Percentiles rank a stretch among this genome's conserved stretches.
These are phyloP conservation scores for Aspergillus alliaceus DNA, from an alignment of 2,329 filamentous ascomycete species.

Conservation along the genomic window DNA sequence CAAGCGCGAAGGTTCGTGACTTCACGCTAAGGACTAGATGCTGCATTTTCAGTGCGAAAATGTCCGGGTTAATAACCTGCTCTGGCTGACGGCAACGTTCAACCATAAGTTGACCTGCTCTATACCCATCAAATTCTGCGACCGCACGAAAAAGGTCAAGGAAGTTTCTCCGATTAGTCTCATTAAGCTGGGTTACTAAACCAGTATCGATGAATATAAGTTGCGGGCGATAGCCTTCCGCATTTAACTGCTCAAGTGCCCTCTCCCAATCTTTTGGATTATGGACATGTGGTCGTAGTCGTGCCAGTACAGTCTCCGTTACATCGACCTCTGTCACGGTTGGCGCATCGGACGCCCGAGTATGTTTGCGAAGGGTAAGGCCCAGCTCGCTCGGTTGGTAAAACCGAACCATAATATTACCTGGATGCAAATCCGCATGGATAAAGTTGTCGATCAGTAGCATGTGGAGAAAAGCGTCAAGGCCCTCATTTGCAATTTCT, in stretches of 20 bases:
- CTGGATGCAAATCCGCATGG: constrained; percentile 92
- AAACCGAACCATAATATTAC: constrained; percentile 99
- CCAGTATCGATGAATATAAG: constrained; percentile 97
- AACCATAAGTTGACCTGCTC: constrained; percentile 92
- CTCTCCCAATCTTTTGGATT: constrained; percentile 70
- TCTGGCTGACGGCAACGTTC: constrained; percentile 91
- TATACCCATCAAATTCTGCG: constrained; percentile 95
- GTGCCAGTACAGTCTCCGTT: constrained; percentile 80
- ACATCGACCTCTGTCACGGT: constrained; percentile 65
- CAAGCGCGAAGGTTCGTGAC: constrained; percentile 83
- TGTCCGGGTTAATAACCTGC: constrained; percentile 81
- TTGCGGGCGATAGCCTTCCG: constrained; percentile 87
- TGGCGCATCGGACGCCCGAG: constrained; percentile 42
- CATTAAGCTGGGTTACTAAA: constrained; percentile 89
- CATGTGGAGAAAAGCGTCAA: constrained; percentile 96
- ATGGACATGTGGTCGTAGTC: constrained; percentile 71
- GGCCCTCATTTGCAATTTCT: constrained; percentile 90
- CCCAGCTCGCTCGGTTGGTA: constrained; percentile 78
- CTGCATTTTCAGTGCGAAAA: constrained; percentile 96
- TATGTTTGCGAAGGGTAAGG: constrained; percentile 54
- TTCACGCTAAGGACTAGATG: constrained; percentile 91
- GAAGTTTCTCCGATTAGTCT: constrained; percentile 83
- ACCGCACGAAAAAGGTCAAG: constrained; percentile 93
- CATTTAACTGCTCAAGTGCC: constrained; percentile 74
- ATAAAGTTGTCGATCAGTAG: constrained; percentile 96